phyloP scores from a whole-genome alignment of 106 monocot genomes.

The Platanthera zijinensis region DNA sequence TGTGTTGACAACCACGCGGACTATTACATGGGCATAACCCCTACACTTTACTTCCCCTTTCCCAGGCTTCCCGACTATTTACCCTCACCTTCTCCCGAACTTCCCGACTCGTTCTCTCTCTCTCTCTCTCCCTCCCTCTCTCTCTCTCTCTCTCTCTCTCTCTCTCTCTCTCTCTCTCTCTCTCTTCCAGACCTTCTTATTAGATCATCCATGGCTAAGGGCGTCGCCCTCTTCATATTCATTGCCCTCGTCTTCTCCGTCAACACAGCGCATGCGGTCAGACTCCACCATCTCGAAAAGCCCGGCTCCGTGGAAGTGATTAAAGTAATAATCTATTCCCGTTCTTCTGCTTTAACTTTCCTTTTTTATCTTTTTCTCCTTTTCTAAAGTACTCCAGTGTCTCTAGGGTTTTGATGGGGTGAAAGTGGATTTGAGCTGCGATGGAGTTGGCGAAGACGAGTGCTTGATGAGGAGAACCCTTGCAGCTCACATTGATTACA shows the following conservation, averaged over 20 bases:
- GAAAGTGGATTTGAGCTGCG: slow-evolving; percentile 10
- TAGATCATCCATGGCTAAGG: slow-evolving; percentile 3
- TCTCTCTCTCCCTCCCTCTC: background rate
- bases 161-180: background rate
- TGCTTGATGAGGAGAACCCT: slow-evolving; percentile 25
- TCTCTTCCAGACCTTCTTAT: background rate
- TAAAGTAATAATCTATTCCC: background rate
- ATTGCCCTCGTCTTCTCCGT: slow-evolving; percentile 8
- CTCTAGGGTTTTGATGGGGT: background rate
- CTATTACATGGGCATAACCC: too few relatives aligned
- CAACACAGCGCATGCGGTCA: slow-evolving; percentile 1
- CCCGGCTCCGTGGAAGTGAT: background rate
- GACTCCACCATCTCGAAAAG: background rate
- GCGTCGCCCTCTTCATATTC: background rate
- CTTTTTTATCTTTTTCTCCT: background rate
- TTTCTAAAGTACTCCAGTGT: background rate
- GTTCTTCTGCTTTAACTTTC: background rate
- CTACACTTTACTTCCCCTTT: too few relatives aligned
- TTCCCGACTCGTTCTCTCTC: background rate
- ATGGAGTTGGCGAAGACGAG: slow-evolving; percentile 17
- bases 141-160: background rate
- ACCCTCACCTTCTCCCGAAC: too few relatives aligned
- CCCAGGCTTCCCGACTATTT: too few relatives aligned
- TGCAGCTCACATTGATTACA: slow-evolving; percentile 17
- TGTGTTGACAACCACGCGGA: too few relatives aligned